Conservation (phyloP, 495 filamentous ascomycete genomes). For the Chaetomium fimeti region DNA sequence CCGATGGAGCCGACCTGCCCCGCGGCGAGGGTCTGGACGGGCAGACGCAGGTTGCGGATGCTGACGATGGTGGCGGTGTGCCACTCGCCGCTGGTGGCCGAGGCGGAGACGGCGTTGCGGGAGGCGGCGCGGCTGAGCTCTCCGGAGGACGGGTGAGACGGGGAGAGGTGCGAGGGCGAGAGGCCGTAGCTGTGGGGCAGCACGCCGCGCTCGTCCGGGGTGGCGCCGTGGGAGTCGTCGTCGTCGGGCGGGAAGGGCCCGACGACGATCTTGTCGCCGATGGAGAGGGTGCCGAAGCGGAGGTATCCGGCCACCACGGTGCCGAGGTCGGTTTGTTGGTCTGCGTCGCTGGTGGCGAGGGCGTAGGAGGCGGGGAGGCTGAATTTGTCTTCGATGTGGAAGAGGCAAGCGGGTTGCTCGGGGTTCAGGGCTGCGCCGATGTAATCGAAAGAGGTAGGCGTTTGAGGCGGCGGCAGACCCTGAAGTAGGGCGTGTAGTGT, state of each 20-base stretch:
- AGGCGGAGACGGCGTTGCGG: slow-evolving; percentile 43
- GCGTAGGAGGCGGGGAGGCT: slow-evolving; percentile 54
- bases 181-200: slow-evolving; percentile 35
- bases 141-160: slow-evolving; percentile 45
- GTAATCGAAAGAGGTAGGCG: slow-evolving; percentile 48
- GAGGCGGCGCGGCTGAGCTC: slow-evolving; percentile 45
- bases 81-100: slow-evolving; percentile 63
- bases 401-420: slow-evolving; percentile 58
- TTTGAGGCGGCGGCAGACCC: slow-evolving; percentile 67
- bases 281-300: slow-evolving; percentile 69
- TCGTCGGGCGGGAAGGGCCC: slow-evolving; percentile 68
- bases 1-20: slow-evolving; percentile 93
- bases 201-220: slow-evolving; percentile 39
- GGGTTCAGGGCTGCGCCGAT: slow-evolving; percentile 47
- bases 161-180: slow-evolving; percentile 40
- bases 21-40: slow-evolving; percentile 69
- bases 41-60: slow-evolving; percentile 81
- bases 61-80: slow-evolving; percentile 75
- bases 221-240: slow-evolving; percentile 35
- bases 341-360: slow-evolving; percentile 40
- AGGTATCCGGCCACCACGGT: slow-evolving; percentile 81
- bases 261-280: slow-evolving; percentile 75
- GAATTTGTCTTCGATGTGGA: slow-evolving; percentile 82
- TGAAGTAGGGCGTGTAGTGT: slow-evolving; percentile 78
- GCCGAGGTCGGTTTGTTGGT: slow-evolving; percentile 40